These are phyloP conservation scores for Trichosporon inkin DNA, from an alignment of 1,284 basidiomycete species.

Conservation along the genomic window DNA sequence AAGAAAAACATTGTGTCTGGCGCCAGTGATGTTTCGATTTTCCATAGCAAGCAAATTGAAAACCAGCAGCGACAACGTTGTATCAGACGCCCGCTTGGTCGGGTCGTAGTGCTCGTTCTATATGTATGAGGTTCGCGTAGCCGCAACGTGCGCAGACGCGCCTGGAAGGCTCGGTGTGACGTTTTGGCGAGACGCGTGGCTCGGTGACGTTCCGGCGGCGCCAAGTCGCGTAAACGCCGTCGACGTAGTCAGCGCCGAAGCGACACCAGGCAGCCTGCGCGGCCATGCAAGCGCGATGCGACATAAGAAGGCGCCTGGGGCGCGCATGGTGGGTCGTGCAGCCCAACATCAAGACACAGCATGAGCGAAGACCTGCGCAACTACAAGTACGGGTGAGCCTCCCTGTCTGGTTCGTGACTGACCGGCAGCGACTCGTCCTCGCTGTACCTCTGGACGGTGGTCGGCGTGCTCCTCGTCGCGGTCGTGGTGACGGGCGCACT, in stretches of 20 bases:
- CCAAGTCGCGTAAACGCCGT: no score
- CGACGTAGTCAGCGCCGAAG: no score
- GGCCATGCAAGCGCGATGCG: no score
- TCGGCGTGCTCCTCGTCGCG: constrained; percentile 43
- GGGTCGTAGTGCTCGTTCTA: not conserved
- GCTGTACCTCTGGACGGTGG: constrained; percentile 50
- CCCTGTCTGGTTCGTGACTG: not conserved
- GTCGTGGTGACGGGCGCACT: constrained; percentile 39
- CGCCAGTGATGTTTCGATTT: no score
- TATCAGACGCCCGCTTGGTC: constrained; percentile 3
- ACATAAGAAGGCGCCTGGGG: no score
- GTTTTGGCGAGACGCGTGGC: not conserved
- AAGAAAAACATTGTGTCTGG: not conserved
- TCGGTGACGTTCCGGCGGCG: no score
- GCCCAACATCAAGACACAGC: no score
- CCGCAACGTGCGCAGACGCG: not conserved
- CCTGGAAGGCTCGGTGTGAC: not conserved
- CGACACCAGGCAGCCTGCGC: no score
- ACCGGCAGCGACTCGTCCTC: constrained; percentile 22
- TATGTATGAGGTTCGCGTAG: constrained; percentile 5
- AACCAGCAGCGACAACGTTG: not conserved
- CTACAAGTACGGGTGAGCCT: no score
- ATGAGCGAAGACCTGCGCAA: no score
- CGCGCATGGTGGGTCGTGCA: no score
- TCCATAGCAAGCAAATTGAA: not conserved